phyloP scores from a whole-genome alignment of 352 stramenopile genomes.

The Synura sp. region DNA sequence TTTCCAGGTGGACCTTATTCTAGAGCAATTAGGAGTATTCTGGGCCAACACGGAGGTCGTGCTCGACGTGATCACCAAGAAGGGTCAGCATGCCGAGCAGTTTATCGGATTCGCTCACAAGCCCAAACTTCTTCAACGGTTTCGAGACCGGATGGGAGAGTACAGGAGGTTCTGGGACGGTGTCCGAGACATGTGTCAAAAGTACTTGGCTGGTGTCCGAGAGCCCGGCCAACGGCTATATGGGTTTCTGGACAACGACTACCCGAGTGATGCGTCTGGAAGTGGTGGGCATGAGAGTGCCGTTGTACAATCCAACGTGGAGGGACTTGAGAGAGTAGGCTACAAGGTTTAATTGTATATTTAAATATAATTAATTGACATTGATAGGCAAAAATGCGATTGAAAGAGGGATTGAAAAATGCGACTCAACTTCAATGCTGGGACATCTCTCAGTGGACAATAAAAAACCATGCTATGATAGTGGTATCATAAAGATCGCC shows the following conservation, averaged over 20 bases:
- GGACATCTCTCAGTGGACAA: no score
- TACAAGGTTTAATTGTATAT: no score
- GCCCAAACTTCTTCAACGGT: conserved; percentile 52
- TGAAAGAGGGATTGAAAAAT: no score
- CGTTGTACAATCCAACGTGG: no score
- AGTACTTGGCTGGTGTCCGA: conserved; percentile 40
- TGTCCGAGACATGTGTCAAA: conserved; percentile 47
- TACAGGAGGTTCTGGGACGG: conserved; percentile 53
- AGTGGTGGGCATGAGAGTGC: no score
- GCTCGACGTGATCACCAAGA: conserved; percentile 53
- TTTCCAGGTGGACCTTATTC: conserved; percentile 51
- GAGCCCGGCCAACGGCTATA: background rate
- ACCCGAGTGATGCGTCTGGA: no score
- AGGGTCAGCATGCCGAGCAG: conserved; percentile 55
- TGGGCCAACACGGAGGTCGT: conserved; percentile 58
- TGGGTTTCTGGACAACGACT: conserved; percentile 8
- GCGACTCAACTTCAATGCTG: no score
- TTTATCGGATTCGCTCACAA: conserved; percentile 54
- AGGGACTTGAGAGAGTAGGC: no score
- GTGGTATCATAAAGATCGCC: no score
- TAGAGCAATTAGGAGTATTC: conserved; percentile 55
- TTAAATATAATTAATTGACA: no score
- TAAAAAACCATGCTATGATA: no score
- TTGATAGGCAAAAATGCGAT: no score
- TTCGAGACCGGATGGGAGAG: conserved; percentile 52